Base-by-base conservation (phyloP, 1,284 basidiomycete genomes). In the Hypsizygus ulmarius region DNA sequence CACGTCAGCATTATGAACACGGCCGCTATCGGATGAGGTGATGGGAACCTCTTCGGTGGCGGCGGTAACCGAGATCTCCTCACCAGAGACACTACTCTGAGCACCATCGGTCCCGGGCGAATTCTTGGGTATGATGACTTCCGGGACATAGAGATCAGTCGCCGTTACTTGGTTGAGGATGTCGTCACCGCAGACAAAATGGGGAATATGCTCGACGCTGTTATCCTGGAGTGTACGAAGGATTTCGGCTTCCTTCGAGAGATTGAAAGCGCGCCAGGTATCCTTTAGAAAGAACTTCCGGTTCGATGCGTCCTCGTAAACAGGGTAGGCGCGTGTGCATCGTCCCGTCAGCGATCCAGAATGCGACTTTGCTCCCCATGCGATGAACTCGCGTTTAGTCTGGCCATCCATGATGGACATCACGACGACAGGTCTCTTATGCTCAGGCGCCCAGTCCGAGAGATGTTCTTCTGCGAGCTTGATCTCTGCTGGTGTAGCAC, bases 221-320 rank as follows among this genome's bases (percentile, higher is more conserved):
- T 7, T 9, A 6, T 8, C n/a, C 9, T 39, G 6, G 15, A 39
- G 19, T 39, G n/a, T 19, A 19, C 25, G 38, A 39, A 61, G 43
- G 8, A 59, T 58, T 4, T 47, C 46, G 0, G 51, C 42, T 36
- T 59, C 60, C 19, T 51, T 48, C 29, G 51, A 39, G 30, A 56
- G 40, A 14, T 10, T 21, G 6, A 16, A 4, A 18, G 50, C 42
- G 8, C 59, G 48, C 60, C 60, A 62, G 1, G 49, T 36, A 50
- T 62, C 59, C 47, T 62, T 62, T 16, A 60, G 12, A 16, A 60
- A 57, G 18, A 52, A 32, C 3, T 57, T 39, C 15, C 47, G 49
- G 16, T 54, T 32, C 3, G 8, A 39, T 11, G 9, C 14, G 0
- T 29, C 15, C 19, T 59, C 55, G 35, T 47, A 57, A 0, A 52